Conservation (phyloP, 805 yeast genomes). For the Debaryomyces castellii region DNA sequence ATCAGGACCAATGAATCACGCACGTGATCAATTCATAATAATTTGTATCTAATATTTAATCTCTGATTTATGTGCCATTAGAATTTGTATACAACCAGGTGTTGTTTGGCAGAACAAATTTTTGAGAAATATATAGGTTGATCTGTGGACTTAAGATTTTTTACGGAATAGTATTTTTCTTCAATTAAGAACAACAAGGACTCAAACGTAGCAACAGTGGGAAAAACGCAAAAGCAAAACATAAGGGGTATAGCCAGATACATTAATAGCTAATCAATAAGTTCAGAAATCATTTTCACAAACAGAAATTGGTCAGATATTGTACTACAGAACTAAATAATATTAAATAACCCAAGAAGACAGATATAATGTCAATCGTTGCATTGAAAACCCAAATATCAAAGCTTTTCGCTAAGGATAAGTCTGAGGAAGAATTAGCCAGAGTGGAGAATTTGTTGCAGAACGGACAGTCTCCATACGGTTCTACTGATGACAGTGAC, state of each 20-base stretch:
- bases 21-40: neutral
- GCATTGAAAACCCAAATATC: constrained; percentile 36
- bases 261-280: neutral
- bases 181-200: neutral
- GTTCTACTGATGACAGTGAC: constrained; percentile 31
- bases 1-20: neutral
- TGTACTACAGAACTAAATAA: too few relatives aligned
- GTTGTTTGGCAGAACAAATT: neutral
- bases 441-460: constrained; percentile 31
- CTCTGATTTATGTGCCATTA: neutral
- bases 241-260: neutral
- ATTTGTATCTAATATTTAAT: neutral
- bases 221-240: neutral
- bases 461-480: constrained; percentile 36
- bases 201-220: neutral
- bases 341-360: neutral
- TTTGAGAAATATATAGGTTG: neutral
- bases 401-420: constrained; percentile 20
- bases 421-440: constrained; percentile 31
- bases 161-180: neutral
- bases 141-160: neutral
- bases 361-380: constrained; percentile 26
- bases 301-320: too few relatives aligned
- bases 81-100: neutral
- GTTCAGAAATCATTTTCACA: too few relatives aligned